Conservation (phyloP, 1,139 yeast species). For the Sugiyamaella neomexicana region DNA sequence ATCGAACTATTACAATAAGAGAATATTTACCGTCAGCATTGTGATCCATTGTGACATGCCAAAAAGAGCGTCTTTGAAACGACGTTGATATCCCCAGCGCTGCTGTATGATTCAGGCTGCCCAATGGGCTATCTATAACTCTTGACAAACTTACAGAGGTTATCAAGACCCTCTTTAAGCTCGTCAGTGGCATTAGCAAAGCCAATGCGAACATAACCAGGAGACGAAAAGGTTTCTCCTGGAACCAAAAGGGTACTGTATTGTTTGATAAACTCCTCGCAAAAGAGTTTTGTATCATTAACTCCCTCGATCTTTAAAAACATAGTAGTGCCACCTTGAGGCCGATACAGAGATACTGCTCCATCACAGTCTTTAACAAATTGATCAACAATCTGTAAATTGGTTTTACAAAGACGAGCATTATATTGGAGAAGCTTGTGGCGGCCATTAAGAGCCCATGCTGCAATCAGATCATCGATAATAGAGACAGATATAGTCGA, state of each 20-base stretch:
- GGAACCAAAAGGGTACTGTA: slow-evolving; percentile 49
- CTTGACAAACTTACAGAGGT: slow-evolving; percentile 22
- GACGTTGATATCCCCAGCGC: too few relatives aligned
- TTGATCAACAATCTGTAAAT: slow-evolving; percentile 43
- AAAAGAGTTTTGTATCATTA: slow-evolving; percentile 42
- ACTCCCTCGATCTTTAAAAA: slow-evolving; percentile 43
- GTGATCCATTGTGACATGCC: background rate
- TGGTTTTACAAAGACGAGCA: slow-evolving; percentile 43
- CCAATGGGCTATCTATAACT: too few relatives aligned
- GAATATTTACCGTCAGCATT: too few relatives aligned
- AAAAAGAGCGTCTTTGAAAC: background rate
- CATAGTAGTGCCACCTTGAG: slow-evolving; percentile 54
- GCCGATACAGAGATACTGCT: slow-evolving; percentile 46
- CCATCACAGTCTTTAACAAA: slow-evolving; percentile 43
- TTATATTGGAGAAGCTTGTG: slow-evolving; percentile 45
- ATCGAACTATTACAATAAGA: too few relatives aligned
- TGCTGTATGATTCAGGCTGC: too few relatives aligned
- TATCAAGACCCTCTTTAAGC: slow-evolving; percentile 38
- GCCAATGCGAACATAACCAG: slow-evolving; percentile 52
- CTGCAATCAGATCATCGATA: slow-evolving; percentile 52
- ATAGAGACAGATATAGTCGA: slow-evolving; percentile 53
- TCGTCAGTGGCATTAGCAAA: slow-evolving; percentile 50
- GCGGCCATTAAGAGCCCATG: slow-evolving; percentile 46
- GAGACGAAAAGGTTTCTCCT: slow-evolving; percentile 50
- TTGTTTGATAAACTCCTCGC: slow-evolving; percentile 43